A percentile compares a stretch with the other conserved stretches of the same genome.
phyloP scores from a whole-genome alignment of 2,329 filamentous ascomycete genomes.

The Hypoxylon sp. region DNA sequence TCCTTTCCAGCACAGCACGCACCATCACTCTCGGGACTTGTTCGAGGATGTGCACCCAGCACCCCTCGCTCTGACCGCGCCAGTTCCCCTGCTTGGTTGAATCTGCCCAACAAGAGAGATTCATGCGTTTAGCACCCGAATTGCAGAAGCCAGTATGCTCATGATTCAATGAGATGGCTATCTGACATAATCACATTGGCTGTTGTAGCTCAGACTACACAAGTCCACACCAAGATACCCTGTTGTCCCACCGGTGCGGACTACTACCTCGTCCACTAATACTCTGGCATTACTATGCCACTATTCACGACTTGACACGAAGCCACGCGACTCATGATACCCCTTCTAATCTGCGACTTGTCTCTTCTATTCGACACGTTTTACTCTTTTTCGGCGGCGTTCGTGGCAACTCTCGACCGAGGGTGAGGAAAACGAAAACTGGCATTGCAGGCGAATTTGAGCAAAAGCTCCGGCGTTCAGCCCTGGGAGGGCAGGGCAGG shows the following conservation, averaged over 20 bases:
- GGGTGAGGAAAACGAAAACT: slow-evolving; percentile 21
- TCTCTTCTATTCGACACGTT: slow-evolving; percentile 33
- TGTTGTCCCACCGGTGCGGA: slow-evolving; percentile 24
- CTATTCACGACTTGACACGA: slow-evolving; percentile 52
- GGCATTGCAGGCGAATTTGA: slow-evolving; percentile 44
- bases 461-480: slow-evolving; percentile 48
- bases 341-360: slow-evolving; percentile 37
- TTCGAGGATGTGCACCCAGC: slow-evolving; percentile 34
- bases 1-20: slow-evolving; percentile 55
- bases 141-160: not conserved
- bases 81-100: slow-evolving; percentile 49
- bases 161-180: slow-evolving; percentile 1
- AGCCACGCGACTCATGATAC: slow-evolving; percentile 49
- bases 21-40: slow-evolving; percentile 30
- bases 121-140: not conserved
- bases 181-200: not conserved
- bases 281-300: slow-evolving; percentile 48
- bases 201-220: slow-evolving; percentile 2
- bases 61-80: slow-evolving; percentile 47
- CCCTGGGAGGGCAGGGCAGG: slow-evolving; percentile 34
- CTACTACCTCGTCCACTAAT: slow-evolving; percentile 46
- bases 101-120: not conserved
- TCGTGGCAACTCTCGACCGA: slow-evolving; percentile 42
- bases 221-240: slow-evolving; percentile 8
- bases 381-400: slow-evolving; percentile 47